phyloP scores from a whole-genome alignment of 106 monocot genomes.

The Posidonia australis region DNA sequence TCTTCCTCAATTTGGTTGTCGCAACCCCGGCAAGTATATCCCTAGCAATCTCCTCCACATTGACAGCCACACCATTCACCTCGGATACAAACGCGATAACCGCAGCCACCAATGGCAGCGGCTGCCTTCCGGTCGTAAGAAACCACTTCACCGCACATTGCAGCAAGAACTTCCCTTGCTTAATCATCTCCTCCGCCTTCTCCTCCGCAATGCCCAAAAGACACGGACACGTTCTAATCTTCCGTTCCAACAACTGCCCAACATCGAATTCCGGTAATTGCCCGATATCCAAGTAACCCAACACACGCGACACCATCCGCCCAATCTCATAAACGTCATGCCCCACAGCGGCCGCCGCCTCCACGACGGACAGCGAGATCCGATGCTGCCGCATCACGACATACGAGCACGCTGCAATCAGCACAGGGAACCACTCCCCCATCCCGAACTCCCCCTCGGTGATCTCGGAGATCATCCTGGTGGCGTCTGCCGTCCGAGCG shows the following conservation, averaged over 20 bases:
- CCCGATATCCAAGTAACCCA: constrained; percentile 25
- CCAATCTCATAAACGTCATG: constrained; percentile 26
- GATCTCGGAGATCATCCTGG: constrained; percentile 26
- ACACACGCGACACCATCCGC: constrained; percentile 38
- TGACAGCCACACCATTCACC: constrained; percentile 24
- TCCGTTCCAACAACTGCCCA: constrained; percentile 21
- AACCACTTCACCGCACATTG: constrained; percentile 59
- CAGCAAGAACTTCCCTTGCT: constrained; percentile 52
- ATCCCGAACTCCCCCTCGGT: constrained; percentile 38
- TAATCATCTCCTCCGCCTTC: constrained; percentile 29
- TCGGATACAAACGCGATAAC: constrained; percentile 34
- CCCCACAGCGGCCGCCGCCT: constrained; percentile 35
- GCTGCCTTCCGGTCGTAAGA: constrained; percentile 64
- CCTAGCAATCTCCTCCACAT: constrained; percentile 41
- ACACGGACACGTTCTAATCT: constrained; percentile 8
- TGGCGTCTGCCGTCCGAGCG: constrained; percentile 23
- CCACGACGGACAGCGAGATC: constrained; percentile 42
- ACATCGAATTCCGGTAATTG: constrained; percentile 19
- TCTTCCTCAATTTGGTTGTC: constrained; percentile 37
- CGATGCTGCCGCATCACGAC: constrained; percentile 31
- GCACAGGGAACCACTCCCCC: constrained; percentile 49
- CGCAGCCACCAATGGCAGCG: constrained; percentile 56
- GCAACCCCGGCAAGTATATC: constrained; percentile 27
- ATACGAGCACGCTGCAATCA: constrained; percentile 46
- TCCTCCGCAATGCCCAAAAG: constrained; percentile 13